Base-by-base conservation (phyloP, 768 basidiomycete species). In the Clavaria fumosa region DNA sequence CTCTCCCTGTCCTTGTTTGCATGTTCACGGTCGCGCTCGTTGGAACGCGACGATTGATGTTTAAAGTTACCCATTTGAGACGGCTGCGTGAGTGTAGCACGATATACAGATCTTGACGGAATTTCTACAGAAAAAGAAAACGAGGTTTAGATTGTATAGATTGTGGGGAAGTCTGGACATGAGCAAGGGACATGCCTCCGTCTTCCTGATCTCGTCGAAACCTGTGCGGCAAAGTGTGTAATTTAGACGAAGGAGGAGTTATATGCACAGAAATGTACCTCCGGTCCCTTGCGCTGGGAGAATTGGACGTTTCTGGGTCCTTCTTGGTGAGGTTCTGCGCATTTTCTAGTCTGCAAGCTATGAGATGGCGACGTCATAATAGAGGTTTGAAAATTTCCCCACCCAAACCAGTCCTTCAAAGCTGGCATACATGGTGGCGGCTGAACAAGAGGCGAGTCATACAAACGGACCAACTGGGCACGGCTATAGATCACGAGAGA, bases 31-130 rank as follows among this genome's bases (percentile, higher is more conserved):
- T 68, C 67, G 26, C 76, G 69, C 53, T 82, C 80, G 30, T 60
- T 64, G 11, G 70, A 62, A 37, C 82, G 79, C 47, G 78, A 58
- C 7, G 84, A 83, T 47, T 89, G 85, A 50, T 88, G 85, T 52
- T 84, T 82, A 56, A 89, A 89, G 52, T 85, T 86, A 34, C 85
- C 85, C 85, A 89, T 89, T 59, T 88, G 84, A 23, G 85, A 83
- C 19, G 83, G 81, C 48, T 89, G 84, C 18, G 80, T 70, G 34
- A 80, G 61, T 10, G 72, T 64, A 9, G 81, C 68, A 21, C 81
- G 72, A 51, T 84, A 86, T 5, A 74, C 66, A 18, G 78, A 70
- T 40, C 84, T 68, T 7, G 71, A 50, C 31, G 72, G 55, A 37
- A 66, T 56, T 56, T 75, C 70, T 69, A 43, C 39, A 18, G 35